Evolutionary conservation across 768 basidiomycete species (phyloP).

Genomic region (Mycena indigotica): DNA sequence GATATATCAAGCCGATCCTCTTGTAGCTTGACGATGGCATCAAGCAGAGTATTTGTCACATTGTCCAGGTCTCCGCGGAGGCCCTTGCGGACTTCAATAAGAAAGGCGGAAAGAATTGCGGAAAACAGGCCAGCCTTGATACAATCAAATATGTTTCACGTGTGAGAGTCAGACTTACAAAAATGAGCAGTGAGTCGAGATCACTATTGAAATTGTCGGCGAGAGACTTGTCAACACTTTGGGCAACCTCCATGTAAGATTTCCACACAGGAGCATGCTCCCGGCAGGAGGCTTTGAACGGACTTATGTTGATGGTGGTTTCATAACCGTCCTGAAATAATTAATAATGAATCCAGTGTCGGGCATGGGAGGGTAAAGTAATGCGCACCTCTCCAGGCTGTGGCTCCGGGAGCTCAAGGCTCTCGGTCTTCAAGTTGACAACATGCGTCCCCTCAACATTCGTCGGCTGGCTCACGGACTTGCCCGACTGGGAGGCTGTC

Average conservation of each 20-base stretch:
- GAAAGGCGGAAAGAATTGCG: conserved; percentile 4
- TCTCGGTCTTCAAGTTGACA: too few relatives aligned
- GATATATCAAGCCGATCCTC: background rate
- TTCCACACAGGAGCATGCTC: background rate
- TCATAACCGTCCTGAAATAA: too few relatives aligned
- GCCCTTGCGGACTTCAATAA: conserved; percentile 5
- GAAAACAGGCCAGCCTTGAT: conserved; percentile 6
- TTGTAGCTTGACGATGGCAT: background rate
- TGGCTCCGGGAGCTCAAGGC: too few relatives aligned
- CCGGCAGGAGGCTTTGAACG: background rate
- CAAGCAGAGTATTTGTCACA: conserved; percentile 3
- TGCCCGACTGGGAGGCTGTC: too few relatives aligned
- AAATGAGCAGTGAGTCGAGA: conserved; percentile 3
- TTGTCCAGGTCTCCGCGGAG: background rate
- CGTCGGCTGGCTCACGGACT: too few relatives aligned
- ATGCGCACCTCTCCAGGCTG: too few relatives aligned
- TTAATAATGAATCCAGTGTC: too few relatives aligned
- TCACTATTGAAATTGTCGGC: conserved; percentile 3
- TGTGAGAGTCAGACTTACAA: background rate
- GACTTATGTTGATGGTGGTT: too few relatives aligned
- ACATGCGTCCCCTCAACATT: too few relatives aligned
- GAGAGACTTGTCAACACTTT: background rate
- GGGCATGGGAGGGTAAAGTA: too few relatives aligned
- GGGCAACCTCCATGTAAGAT: conserved; percentile 1
- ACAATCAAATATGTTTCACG: background rate